Evolutionary conservation across 2,329 filamentous ascomycete genomes (phyloP), one percentile per base, ranked within the genome.

Genomic region (Xylariaceae sp.): DNA sequence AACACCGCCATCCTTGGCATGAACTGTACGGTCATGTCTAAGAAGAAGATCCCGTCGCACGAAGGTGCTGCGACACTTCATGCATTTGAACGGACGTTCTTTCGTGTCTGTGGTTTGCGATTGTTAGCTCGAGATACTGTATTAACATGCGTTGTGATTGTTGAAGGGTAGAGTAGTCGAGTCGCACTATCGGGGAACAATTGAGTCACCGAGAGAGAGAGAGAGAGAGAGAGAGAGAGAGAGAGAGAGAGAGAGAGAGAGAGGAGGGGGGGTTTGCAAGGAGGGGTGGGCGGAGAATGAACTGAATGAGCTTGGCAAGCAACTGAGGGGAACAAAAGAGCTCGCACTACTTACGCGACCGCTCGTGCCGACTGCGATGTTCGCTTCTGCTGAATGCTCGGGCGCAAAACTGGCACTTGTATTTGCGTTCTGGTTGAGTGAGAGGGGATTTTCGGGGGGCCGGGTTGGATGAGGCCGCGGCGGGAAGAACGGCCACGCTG

Each of bases 381-480:
- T 99, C 94, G 73, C 91, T 96, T 73, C 94, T 83, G 77, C 91
- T 96, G 73, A 99, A 99, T 61, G 94, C 94, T 73, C 94, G 84
- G 76, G 91, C 91, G 79, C 94, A 97, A 75, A 96, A 97, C 79
- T 96, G 91, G 78, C 94, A 99, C 74, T 97, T 96, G 84, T 99
- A 99, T 76, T 96, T 96, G 80, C 95, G 92, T 79, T 97, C 94
- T 54, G 91, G 90, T 65, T 66, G 67, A 58, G 84, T 86, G 65
- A 86, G 76, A 59, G 87, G 79, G 63, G 86, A 74, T 76, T 95
- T 95, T 74, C 88, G 85, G 68, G 86, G 80, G 66, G 83, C 81
- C 70, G 87, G 81, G 69, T 85, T 82, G 69, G 89, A 83, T 69
- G 83, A 77, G 69, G 83, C 80, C 65, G 83, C 73, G 43, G 67